Conservation (phyloP, 176 grass and related monocot species). For the Musa acuminata region DNA sequence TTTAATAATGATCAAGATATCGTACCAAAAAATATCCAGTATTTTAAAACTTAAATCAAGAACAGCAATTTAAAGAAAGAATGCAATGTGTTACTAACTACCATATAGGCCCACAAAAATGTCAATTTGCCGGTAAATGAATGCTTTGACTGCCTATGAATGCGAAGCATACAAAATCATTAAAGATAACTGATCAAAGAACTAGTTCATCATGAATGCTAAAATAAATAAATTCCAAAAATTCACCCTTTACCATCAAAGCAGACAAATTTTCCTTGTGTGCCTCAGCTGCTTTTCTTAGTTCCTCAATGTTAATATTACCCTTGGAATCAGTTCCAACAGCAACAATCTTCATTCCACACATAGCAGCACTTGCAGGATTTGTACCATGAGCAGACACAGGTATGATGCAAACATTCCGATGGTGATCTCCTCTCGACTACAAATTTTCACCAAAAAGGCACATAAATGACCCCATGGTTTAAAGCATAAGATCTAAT, state of each 20-base stretch:
- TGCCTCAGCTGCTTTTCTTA: conserved; percentile 84
- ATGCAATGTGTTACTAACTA: neutral
- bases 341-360: conserved; percentile 97
- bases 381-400: conserved; percentile 98
- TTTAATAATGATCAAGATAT: neutral
- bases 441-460: conserved; percentile 5
- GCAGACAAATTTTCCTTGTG: conserved; percentile 87
- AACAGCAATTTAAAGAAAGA: neutral
- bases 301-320: conserved; percentile 96
- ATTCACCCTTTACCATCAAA: conserved; percentile 60
- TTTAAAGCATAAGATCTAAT: too few species aligned
- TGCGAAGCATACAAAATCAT: neutral
- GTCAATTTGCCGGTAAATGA: neutral
- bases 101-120: neutral
- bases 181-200: neutral
- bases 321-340: conserved; percentile 96
- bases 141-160: neutral
- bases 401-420: conserved; percentile 97
- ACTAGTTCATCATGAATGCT: neutral
- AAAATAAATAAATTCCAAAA: neutral
- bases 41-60: neutral
- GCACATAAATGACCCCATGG: neutral
- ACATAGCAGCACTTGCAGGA: conserved; percentile 98
- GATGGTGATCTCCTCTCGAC: conserved; percentile 83
- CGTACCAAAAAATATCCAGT: neutral